Conservation (phyloP, 768 basidiomycete species). For the Mycena albidolilacea region DNA sequence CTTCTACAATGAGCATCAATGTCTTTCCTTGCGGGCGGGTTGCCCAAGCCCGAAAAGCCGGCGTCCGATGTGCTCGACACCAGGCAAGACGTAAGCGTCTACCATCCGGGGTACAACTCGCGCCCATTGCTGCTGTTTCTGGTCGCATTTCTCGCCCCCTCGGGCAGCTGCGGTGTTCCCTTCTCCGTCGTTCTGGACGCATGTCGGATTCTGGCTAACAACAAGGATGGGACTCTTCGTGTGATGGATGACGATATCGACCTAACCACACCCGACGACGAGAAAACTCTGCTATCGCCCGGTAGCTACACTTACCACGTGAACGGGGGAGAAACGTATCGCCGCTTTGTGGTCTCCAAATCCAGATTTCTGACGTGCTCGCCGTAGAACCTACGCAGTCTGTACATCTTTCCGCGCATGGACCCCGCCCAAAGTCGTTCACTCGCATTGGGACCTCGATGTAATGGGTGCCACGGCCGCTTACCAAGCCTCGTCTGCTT, state of each 20-base stretch:
- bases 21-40: too few species aligned
- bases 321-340: not conserved
- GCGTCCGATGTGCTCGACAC: too few species aligned
- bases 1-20: too few species aligned
- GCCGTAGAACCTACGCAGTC: conserved; percentile 3
- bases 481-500: not conserved
- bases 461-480: conserved; percentile 14
- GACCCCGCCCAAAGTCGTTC: conserved; percentile 13
- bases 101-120: not conserved
- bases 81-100: not conserved
- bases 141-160: not conserved
- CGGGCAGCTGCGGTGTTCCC: not conserved
- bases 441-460: conserved; percentile 4
- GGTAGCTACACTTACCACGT: not conserved
- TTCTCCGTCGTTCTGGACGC: conserved; percentile 1
- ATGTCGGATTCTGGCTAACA: not conserved
- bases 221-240: not conserved
- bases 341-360: not conserved
- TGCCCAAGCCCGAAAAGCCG: too few species aligned
- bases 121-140: not conserved
- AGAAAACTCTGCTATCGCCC: not conserved
- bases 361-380: not conserved
- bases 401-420: conserved; percentile 25
- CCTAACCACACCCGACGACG: not conserved
- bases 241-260: not conserved